These are phyloP conservation scores for Cyphellophora europaea DNA, from an alignment of 2,329 filamentous ascomycete genomes.

Conservation along the genomic window DNA sequence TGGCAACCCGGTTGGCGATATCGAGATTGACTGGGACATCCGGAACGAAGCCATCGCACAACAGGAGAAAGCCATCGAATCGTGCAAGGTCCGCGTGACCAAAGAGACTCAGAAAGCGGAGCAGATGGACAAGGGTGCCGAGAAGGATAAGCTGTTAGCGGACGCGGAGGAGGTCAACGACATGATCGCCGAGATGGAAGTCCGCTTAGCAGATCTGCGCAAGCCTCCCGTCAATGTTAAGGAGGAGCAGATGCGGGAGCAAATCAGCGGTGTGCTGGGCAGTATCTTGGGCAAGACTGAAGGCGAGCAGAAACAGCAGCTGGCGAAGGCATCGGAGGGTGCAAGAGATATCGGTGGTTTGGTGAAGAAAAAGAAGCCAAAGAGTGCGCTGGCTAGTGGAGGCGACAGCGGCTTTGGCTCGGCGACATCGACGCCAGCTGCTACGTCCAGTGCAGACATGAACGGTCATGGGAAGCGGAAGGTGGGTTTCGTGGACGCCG, in stretches of 20 bases:
- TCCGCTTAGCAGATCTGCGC: constrained; percentile 48
- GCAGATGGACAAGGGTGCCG: constrained; percentile 22
- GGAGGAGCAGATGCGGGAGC: constrained; percentile 23
- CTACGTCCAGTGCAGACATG: constrained; percentile 2
- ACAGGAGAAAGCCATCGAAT: constrained; percentile 52
- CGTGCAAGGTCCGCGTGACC: constrained; percentile 44
- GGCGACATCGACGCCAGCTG: constrained; percentile 11
- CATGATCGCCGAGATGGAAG: constrained; percentile 53
- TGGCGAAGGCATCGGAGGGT: constrained; percentile 45
- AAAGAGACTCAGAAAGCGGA: constrained; percentile 40
- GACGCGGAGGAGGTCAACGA: constrained; percentile 50
- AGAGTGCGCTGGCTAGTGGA: constrained; percentile 7
- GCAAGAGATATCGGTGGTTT: constrained; percentile 53
- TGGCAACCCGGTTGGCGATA: constrained; percentile 31
- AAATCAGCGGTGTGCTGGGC: constrained; percentile 48
- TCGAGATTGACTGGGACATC: constrained; percentile 43
- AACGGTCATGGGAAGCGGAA: constrained; percentile 17
- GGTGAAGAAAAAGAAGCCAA: constrained; percentile 45
- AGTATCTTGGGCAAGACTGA: constrained; percentile 42
- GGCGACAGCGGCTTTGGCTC: constrained; percentile 10
- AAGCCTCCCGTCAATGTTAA: constrained; percentile 43
- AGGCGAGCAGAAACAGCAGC: constrained; percentile 40
- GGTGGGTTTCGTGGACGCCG: constrained; percentile 14
- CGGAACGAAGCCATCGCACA: constrained; percentile 48
- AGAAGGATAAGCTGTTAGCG: constrained; percentile 26